Conservation (phyloP, 495 filamentous ascomycete genomes). For the Neurospora discreta region DNA sequence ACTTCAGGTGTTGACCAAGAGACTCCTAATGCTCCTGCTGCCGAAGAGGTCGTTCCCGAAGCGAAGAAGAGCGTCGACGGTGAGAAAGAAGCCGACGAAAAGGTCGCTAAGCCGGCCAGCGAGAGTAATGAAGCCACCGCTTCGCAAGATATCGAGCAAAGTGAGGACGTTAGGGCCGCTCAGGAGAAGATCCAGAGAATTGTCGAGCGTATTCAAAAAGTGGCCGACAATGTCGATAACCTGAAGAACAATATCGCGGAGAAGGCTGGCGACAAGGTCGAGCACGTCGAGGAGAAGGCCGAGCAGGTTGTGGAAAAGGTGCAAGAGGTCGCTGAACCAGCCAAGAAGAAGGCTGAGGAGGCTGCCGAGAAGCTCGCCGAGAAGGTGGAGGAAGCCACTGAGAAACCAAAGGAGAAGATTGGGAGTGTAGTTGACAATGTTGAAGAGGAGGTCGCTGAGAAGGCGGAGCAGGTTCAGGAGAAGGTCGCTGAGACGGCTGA, state of each 20-base stretch:
- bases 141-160: neutral
- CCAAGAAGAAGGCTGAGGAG: constrained; percentile 3
- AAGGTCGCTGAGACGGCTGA: too few species aligned
- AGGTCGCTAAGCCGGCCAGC: constrained; percentile 60
- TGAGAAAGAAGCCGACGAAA: constrained; percentile 44
- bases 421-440: neutral
- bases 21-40: constrained; percentile 18
- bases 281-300: neutral
- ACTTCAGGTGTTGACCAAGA: constrained; percentile 16
- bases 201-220: neutral
- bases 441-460: neutral
- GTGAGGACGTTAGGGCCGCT: neutral
- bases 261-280: neutral
- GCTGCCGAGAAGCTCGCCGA: neutral
- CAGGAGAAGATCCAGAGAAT: neutral
- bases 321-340: neutral
- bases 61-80: constrained; percentile 53
- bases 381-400: neutral
- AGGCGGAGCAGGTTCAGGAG: neutral
- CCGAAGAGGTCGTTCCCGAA: constrained; percentile 32
- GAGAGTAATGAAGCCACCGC: constrained; percentile 58
- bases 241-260: neutral
- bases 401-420: neutral
- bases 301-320: neutral
- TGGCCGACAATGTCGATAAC: neutral